Base-by-base conservation (phyloP, 306 rosid genomes). In the Cicer cuneatum region DNA sequence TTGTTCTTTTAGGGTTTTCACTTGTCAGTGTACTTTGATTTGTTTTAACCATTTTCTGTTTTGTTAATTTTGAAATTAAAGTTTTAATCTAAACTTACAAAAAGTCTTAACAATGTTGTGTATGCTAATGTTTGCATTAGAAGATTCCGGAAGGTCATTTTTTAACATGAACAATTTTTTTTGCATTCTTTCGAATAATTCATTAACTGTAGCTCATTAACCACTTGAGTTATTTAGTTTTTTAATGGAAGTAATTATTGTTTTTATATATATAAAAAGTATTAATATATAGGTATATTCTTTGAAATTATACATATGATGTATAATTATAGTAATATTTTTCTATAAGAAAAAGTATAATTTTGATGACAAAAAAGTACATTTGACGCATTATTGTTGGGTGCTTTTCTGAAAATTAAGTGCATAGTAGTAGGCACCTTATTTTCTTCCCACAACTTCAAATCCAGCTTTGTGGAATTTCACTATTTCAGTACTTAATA, bases 331-430 rank as follows among this genome's bases (percentile, higher is more conserved):
- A 39, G 42, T 73, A 39, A 52, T 72, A 10, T 46, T 24, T 14
- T 9, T 16, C 5, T 6, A 10, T 1, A 21, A 56, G 24, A 47
- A n/a, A 39, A 43, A 76, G 60, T 40, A 66, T 67, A 29, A 59
- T 59, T 80, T n/a, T 35, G 12, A 65, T 79, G 62, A 33, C 70
- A 57, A 8, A 71, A 10, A 37, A 46, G 70, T 73, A 14, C 63
- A 73, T 65, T 7, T 66, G 41, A 54, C 12, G 46, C 70, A 46
- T 37, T 73, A 63, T 66, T 67, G 21, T 15, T 40, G 48, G 63
- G 24, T 21, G 48, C 48, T 49, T 62, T 62, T 79, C 37, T 73
- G 40, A 66, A 73, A 67, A 73, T 19, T 58, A 38, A 24, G 66
- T 63, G 73, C 67, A 33, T 8, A 49, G 39, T 35, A 35, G 42